Evolutionary conservation across 1,284 basidiomycete species (phyloP), one percentile per base, ranked within the genome.

Genomic region (Apiotrichum montevideense): DNA sequence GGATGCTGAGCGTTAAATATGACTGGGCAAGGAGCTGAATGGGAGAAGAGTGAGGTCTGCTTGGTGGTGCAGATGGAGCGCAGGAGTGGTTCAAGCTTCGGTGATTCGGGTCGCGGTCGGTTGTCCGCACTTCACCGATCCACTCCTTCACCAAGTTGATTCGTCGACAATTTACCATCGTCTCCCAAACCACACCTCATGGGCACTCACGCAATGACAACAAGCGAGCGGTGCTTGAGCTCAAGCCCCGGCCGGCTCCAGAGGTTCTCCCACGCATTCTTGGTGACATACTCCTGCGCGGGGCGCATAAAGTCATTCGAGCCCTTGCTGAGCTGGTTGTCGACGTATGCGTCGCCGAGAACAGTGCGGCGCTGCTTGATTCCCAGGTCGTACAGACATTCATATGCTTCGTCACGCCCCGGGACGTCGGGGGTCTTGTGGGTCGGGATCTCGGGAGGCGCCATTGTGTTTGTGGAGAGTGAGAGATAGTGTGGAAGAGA

Each of bases 211-310:
- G 60, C 58, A 39, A 62, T 62, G 39, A 62, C 60, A 5, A 62
- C 60, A 2, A 62, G 52, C 46, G 57, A 58, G 57, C 60, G 57
- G 60, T 62, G 53, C 57, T 62, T 62, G 46, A 62, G 55, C 60
- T 62, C 60, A 7, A 62, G 55, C 6, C 60, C 60, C 11, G 56
- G 56, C 3, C 60, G 60, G 39, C 46, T 46, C 60, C 60, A 62
- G n/a, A 62, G 57, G 1, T 57, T 57, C 49, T 62, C 60, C 60
- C 60, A 62, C 43, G 57, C 57, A 8, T 34, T 49, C 35, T 56
- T 56, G 3, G 58, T 60, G 35, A 64, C 52, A 35, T 58, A 64
- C 52, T 64, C 63, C 51, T 64, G 61, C 14, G 56, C 61, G 37
- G 63, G 63, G 39, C 55, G 55, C 51, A 58, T 51, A 46, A 64